phyloP scores from a whole-genome alignment of 2,329 filamentous ascomycete species.

The Calonectria fujianensis region DNA sequence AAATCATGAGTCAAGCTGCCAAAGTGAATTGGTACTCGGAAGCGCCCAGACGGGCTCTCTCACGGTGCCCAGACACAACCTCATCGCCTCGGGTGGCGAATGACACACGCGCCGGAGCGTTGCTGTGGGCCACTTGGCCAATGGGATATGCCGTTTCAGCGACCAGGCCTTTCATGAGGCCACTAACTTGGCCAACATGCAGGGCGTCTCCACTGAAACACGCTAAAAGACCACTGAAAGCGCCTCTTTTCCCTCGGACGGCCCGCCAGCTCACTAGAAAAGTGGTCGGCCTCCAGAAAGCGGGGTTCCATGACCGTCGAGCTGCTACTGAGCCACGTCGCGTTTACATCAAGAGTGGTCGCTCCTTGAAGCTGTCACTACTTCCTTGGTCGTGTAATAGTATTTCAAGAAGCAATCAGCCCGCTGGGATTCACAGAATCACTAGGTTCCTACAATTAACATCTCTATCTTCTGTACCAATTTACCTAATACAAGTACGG shows the following conservation, averaged over 20 bases:
- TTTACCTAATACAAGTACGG: not conserved
- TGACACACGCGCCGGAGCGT: not conserved
- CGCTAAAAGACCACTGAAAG: conserved; percentile 19
- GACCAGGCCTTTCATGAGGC: conserved; percentile 9
- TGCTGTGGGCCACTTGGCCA: conserved; percentile 14
- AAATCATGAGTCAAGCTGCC: conserved; percentile 33
- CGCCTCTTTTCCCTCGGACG: not conserved
- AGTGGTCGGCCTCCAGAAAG: conserved; percentile 13
- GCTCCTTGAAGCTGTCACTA: not conserved
- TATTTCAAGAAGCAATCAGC: not conserved
- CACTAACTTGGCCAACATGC: conserved; percentile 7
- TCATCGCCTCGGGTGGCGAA: conserved; percentile 37
- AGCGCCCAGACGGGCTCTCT: conserved; percentile 14
- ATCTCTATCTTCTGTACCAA: not conserved
- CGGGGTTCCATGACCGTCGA: not conserved
- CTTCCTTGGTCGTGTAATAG: not conserved
- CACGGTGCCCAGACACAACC: conserved; percentile 20
- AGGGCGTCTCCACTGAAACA: conserved; percentile 26
- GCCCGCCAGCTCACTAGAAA: not conserved
- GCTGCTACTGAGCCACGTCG: not conserved
- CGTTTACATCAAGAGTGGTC: not conserved
- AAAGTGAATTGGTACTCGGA: not conserved
- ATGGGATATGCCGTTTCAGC: conserved; percentile 31
- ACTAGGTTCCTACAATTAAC: not conserved
- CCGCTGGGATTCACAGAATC: not conserved